Percentiles rank a stretch among this genome's conserved stretches.
Conservation (phyloP, 768 basidiomycete genomes). For the Lactarius hengduanensis region DNA sequence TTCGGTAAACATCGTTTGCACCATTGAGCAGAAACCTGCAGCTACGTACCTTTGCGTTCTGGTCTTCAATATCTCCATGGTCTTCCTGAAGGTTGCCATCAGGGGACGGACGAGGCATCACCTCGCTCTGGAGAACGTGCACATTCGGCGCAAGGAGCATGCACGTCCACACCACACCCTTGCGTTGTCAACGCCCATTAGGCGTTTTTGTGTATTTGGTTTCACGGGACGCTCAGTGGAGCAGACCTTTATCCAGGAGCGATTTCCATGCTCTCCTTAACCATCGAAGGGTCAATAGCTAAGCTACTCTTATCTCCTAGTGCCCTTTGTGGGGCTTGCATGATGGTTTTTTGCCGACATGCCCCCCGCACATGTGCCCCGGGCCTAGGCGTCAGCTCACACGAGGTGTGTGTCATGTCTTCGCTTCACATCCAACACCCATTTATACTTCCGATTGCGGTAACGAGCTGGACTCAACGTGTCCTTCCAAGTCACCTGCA, state of each 20-base stretch:
- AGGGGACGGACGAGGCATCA: background rate
- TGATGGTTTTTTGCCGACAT: background rate
- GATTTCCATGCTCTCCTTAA: background rate
- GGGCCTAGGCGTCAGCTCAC: background rate
- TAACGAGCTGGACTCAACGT: constrained; percentile 15
- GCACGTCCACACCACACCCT: background rate
- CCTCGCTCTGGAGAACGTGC: background rate
- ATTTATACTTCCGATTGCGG: constrained; percentile 7
- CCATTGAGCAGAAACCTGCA: background rate
- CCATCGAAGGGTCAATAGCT: background rate
- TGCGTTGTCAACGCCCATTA: constrained; percentile 8
- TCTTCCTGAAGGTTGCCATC: background rate
- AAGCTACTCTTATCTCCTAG: background rate
- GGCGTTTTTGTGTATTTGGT: constrained; percentile 2
- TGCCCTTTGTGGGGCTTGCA: background rate
- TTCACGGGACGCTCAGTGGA: constrained; percentile 4
- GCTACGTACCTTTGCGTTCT: background rate
- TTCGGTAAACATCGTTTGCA: background rate
- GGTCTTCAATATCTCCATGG: background rate
- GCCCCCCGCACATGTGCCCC: background rate
- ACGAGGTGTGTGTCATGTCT: constrained; percentile 2
- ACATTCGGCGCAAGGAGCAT: background rate
- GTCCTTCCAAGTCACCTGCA: background rate
- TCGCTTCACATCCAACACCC: background rate
- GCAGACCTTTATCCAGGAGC: background rate